phyloP scores from a whole-genome alignment of 805 yeast species.

The Candida montana region DNA sequence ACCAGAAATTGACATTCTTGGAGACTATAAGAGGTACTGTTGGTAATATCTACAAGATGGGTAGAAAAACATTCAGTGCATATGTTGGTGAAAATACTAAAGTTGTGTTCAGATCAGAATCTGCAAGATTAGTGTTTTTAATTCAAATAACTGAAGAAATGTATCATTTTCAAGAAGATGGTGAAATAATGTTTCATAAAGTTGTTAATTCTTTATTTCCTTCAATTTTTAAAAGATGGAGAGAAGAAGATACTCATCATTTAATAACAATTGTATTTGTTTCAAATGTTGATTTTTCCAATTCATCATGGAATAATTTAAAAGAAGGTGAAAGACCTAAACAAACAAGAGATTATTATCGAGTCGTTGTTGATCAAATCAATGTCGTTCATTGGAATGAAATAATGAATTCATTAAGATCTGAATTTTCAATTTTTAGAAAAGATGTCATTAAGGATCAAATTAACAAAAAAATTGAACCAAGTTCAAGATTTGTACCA shows the following conservation, averaged over 20 bases:
- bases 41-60: slow-evolving; percentile 56
- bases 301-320: slow-evolving; percentile 48
- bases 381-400: slow-evolving; percentile 85
- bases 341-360: slow-evolving; percentile 70
- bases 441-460: slow-evolving; percentile 57
- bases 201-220: slow-evolving; percentile 91
- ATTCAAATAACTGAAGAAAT: slow-evolving; percentile 90
- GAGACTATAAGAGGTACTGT: slow-evolving; percentile 60
- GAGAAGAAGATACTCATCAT: slow-evolving; percentile 82
- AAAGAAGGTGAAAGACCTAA: slow-evolving; percentile 68
- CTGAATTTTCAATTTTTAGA: slow-evolving; percentile 79
- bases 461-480: slow-evolving; percentile 30
- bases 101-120: slow-evolving; percentile 83
- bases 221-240: slow-evolving; percentile 81
- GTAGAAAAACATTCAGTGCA: slow-evolving; percentile 67
- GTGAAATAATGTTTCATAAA: slow-evolving; percentile 89
- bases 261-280: slow-evolving; percentile 88
- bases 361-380: slow-evolving; percentile 94
- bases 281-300: slow-evolving; percentile 54
- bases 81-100: slow-evolving; percentile 71
- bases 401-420: slow-evolving; percentile 80
- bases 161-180: slow-evolving; percentile 98
- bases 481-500: slow-evolving; percentile 56
- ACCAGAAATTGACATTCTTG: slow-evolving; percentile 60
- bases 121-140: slow-evolving; percentile 76